Conservation (phyloP, 371 early-diverging fungal genomes). For the Mortierella sp. region DNA sequence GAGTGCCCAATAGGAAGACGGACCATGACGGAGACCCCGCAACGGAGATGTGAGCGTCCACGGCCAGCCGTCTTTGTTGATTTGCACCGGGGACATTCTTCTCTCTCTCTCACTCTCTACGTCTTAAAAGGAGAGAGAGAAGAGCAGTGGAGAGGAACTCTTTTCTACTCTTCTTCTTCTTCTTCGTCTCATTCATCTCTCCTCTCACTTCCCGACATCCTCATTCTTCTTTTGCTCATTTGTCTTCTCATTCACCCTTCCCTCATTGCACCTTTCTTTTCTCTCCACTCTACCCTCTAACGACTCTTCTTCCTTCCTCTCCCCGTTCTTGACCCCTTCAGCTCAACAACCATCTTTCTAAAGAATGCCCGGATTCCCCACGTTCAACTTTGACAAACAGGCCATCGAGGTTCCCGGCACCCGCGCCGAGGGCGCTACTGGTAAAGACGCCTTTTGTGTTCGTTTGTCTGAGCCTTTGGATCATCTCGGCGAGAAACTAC, state of each 20-base stretch:
- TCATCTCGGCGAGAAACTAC: neutral
- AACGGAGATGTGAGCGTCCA: neutral
- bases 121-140: neutral
- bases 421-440: constrained; percentile 42
- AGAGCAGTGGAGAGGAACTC: neutral
- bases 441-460: constrained; percentile 1
- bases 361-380: constrained; percentile 25
- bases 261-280: too few species aligned
- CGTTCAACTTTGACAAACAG: constrained; percentile 19
- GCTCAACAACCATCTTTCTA: neutral
- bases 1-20: constrained; percentile 6
- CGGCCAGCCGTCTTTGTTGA: neutral
- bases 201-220: neutral
- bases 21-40: constrained; percentile 12
- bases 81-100: neutral
- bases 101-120: neutral
- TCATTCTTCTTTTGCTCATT: neutral
- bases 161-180: neutral
- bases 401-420: constrained; percentile 45
- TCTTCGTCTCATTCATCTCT: neutral
- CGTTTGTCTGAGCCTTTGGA: neutral
- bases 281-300: neutral
- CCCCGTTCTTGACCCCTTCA: neutral
- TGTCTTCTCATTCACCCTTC: neutral
- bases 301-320: neutral